Percentiles rank a stretch among this genome's conserved stretches.
These are phyloP conservation scores for Collybia sordida DNA, from an alignment of 768 basidiomycete species.

Conservation along the genomic window DNA sequence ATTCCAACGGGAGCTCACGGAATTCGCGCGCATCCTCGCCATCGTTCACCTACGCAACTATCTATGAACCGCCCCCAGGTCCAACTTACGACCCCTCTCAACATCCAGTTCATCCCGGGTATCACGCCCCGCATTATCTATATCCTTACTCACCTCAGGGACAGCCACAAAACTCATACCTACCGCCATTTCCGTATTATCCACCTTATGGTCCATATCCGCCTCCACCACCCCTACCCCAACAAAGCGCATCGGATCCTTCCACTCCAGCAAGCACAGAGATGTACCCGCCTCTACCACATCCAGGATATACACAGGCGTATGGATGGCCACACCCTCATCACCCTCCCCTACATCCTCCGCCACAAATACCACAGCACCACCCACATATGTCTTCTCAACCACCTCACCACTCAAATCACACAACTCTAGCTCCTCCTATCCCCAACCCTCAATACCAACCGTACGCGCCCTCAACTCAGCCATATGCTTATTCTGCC, in stretches of 20 bases:
- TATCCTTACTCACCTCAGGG: constrained; percentile 50
- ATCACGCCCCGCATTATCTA: constrained; percentile 47
- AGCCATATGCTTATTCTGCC: constrained; percentile 26
- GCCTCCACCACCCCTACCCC: constrained; percentile 29
- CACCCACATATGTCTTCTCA: constrained; percentile 27
- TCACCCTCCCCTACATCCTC: constrained; percentile 29
- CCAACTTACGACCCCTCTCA: constrained; percentile 51
- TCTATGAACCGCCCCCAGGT: constrained; percentile 62
- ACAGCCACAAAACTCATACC: constrained; percentile 38
- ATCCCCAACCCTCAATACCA: constrained; percentile 33
- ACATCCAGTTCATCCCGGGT: constrained; percentile 38
- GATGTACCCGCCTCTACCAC: constrained; percentile 22
- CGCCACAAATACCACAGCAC: constrained; percentile 30
- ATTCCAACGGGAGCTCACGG: constrained; percentile 59
- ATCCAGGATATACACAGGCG: constrained; percentile 29
- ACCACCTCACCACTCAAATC: constrained; percentile 19
- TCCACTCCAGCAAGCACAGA: constrained; percentile 29
- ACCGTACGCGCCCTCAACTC: constrained; percentile 31
- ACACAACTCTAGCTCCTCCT: constrained; percentile 18
- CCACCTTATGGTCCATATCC: constrained; percentile 36
- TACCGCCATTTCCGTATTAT: constrained; percentile 43
- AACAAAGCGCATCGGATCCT: constrained; percentile 31
- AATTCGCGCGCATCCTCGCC: constrained; percentile 76
- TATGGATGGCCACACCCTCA: constrained; percentile 39
- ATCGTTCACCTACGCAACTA: constrained; percentile 69